Evolutionary conservation across 1,284 basidiomycete genomes (phyloP).

Genomic region (Cystobasidiaceae sp.): DNA sequence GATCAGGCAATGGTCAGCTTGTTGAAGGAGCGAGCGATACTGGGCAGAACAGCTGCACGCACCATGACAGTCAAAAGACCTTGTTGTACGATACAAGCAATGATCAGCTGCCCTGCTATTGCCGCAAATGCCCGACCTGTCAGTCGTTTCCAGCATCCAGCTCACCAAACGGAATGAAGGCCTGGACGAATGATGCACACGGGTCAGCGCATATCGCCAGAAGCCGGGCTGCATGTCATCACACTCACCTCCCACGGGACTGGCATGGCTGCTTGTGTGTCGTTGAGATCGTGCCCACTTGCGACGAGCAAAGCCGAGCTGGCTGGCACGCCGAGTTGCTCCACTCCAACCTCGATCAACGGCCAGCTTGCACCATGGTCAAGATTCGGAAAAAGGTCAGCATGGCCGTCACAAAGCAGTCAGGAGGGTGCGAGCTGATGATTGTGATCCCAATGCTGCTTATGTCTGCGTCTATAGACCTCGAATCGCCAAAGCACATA

Average conservation of each 20-base stretch:
- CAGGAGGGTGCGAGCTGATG: neutral
- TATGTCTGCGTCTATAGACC: constrained; percentile 2
- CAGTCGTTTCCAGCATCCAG: neutral
- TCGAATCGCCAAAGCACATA: constrained; percentile 25
- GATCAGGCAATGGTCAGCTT: neutral
- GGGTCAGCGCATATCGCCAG: neutral
- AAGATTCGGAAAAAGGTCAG: constrained; percentile 31
- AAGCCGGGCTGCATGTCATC: neutral
- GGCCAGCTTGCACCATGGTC: constrained; percentile 2
- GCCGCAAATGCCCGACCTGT: neutral
- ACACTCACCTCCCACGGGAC: constrained; percentile 30
- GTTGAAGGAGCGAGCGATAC: neutral
- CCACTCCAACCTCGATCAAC: constrained; percentile 1
- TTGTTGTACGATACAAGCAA: neutral
- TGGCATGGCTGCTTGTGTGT: constrained; percentile 19
- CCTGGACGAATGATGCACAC: constrained; percentile 68
- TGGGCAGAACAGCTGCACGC: neutral
- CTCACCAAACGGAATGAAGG: constrained; percentile 83
- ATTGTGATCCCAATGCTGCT: neutral
- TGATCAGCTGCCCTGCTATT: constrained; percentile 13
- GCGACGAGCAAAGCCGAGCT: neutral
- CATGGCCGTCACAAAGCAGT: neutral
- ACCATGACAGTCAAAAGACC: constrained; percentile 30
- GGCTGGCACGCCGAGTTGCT: neutral
- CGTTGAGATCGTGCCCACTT: neutral